Conservation (phyloP, 306 rosid species). For the Castanospermum australe region DNA sequence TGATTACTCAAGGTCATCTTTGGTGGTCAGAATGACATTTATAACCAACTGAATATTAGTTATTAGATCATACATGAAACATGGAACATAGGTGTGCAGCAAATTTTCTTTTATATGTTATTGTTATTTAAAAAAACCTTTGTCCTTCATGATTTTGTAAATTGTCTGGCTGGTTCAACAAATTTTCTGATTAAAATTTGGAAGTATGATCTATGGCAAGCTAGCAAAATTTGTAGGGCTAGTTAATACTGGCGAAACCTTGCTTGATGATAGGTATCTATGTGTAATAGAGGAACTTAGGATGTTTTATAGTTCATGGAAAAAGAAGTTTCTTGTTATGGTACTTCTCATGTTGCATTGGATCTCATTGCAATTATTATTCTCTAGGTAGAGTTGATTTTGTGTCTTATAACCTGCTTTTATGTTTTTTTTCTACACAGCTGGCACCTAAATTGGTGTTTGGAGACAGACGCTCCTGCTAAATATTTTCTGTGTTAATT, state of each 20-base stretch:
- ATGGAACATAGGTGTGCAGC: background rate
- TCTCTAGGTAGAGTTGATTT: background rate
- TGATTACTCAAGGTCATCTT: background rate
- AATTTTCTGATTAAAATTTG: background rate
- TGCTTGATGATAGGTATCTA: background rate
- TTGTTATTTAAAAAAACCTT: background rate
- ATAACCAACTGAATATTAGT: background rate
- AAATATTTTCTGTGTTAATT: background rate
- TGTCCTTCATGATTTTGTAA: background rate
- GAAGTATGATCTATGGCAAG: background rate
- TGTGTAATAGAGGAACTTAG: background rate
- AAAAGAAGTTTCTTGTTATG: background rate
- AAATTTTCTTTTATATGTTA: background rate
- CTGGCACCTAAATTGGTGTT: slow-evolving; percentile 3
- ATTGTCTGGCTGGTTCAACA: background rate
- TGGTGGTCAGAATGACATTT: background rate
- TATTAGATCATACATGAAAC: background rate
- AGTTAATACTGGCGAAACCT: slow-evolving; percentile 3
- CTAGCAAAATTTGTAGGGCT: background rate
- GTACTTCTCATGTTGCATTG: background rate
- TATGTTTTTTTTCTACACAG: background rate
- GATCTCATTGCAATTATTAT: background rate
- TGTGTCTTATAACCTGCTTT: background rate
- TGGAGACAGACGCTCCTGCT: background rate
- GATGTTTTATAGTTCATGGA: background rate